phyloP scores from a whole-genome alignment of 2,329 filamentous ascomycete species.

The Phoma herbarum region DNA sequence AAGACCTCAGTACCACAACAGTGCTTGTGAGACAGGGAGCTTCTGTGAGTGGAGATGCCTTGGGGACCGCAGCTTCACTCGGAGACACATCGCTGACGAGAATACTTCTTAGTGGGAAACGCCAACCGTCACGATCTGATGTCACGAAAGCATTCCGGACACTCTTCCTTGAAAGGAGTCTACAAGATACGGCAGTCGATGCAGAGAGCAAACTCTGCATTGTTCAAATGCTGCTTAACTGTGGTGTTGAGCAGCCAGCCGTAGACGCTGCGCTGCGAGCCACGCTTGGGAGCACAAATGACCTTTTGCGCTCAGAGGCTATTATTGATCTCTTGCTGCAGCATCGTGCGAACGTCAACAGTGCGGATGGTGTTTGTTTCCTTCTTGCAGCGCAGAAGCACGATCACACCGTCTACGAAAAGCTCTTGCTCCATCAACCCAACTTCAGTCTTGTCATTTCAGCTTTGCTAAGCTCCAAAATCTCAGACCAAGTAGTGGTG shows the following conservation, averaged over 20 bases:
- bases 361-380: conserved; percentile 42
- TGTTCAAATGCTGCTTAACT: conserved; percentile 35
- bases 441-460: conserved; percentile 64
- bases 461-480: conserved; percentile 62
- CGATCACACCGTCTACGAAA: conserved; percentile 33
- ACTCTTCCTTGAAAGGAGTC: conserved; percentile 33
- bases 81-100: conserved; percentile 61
- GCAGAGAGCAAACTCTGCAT: conserved; percentile 23
- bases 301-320: conserved; percentile 16
- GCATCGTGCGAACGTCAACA: conserved; percentile 44
- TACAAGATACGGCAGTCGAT: conserved; percentile 5
- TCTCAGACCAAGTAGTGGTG: conserved; percentile 56
- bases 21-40: conserved; percentile 45
- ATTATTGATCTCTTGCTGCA: conserved; percentile 38
- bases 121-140: conserved; percentile 35
- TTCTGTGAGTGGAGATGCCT: conserved; percentile 62
- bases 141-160: conserved; percentile 41
- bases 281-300: conserved; percentile 28
- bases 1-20: conserved; percentile 37
- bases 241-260: conserved; percentile 40
- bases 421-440: conserved; percentile 55
- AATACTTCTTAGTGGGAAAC: conserved; percentile 57
- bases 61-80: conserved; percentile 63
- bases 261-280: conserved; percentile 40
- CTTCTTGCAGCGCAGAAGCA: conserved; percentile 40